Percentiles rank a stretch among this genome's conserved stretches.
Evolutionary conservation across 2,329 filamentous ascomycete genomes (phyloP).

Genomic region (Neoascochyta sp.): DNA sequence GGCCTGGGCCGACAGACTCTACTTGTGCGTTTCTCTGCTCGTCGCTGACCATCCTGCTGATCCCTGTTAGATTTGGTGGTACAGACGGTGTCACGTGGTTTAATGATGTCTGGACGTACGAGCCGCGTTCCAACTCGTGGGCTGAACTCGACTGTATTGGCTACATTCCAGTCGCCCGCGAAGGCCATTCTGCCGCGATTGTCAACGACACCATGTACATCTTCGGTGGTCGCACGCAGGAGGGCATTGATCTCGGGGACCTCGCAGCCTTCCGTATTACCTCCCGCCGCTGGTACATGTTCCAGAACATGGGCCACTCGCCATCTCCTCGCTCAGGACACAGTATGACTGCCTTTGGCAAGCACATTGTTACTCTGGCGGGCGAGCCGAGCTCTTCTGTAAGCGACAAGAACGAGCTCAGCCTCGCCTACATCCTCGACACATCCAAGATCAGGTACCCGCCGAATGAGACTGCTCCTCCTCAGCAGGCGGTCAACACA

Average conservation of each 20-base stretch:
- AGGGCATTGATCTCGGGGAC: conserved; percentile 88
- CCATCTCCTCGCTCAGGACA: conserved; percentile 92
- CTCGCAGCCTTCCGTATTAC: conserved; percentile 80
- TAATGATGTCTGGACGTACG: conserved; percentile 98
- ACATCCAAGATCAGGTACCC: conserved; percentile 96
- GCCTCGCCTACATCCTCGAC: conserved; percentile 85
- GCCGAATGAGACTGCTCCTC: conserved; percentile 57
- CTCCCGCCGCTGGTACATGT: conserved; percentile 94
- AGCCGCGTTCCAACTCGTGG: conserved; percentile 80
- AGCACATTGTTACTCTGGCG: conserved; percentile 86
- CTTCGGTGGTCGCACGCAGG: conserved; percentile 92
- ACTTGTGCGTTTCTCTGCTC: conserved; percentile 66
- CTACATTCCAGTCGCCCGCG: conserved; percentile 88
- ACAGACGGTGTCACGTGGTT: conserved; percentile 97
- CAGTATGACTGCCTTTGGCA: conserved; percentile 94
- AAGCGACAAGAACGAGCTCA: conserved; percentile 76
- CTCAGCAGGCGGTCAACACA: conserved; percentile 25
- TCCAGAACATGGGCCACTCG: conserved; percentile 98
- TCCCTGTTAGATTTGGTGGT: conserved; percentile 72
- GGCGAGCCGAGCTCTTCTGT: conserved; percentile 90
- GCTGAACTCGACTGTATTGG: conserved; percentile 90
- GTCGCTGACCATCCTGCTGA: conserved; percentile 9
- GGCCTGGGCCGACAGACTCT: conserved; percentile 89
- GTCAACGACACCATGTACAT: conserved; percentile 99
- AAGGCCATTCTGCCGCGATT: conserved; percentile 89